Evolutionary conservation across 2,329 filamentous ascomycete genomes (phyloP), one percentile per base, ranked within the genome.

Genomic region (Purpureocillium lavendulum): DNA sequence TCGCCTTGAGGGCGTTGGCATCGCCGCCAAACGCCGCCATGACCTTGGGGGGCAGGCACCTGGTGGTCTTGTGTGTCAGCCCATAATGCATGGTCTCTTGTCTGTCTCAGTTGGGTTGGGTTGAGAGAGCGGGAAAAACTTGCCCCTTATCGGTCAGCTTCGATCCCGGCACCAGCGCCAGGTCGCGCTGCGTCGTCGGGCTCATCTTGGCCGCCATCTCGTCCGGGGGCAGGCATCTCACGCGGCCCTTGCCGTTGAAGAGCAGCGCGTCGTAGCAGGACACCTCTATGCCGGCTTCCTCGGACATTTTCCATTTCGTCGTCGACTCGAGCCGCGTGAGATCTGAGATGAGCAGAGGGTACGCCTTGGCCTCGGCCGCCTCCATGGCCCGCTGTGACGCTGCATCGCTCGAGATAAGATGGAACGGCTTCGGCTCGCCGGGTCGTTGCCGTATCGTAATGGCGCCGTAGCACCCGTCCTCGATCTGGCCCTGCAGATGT

Each of bases 261-360:
- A 82, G 56, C 12, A 83, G 60, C 0, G 75, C 70, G 49, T 81
- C 77, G 45, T 75, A 74, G 58, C 79, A 82, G 0, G 66, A 62
- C 16, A 64, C 63, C 40, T 76, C 71, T 8, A 75, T 56, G 4
- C 64, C 64, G 1, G 70, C 59, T 1, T 55, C 60, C 0, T 61
- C 28, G 3, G 69, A 64, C 13, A 71, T 61, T 4, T 70, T 59
- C 58, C 57, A 64, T 35, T 59, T 64, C 31, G 73, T 56, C 3
- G 63, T 53, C 0, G 75, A 79, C 0, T 70, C 73, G 9, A 73
- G 59, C 42, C 75, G 69, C 11, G 67, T 67, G 62, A 71, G 75
- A 46, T 83, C 79, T 1, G 70, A 67, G 3, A 82, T 56, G 4
- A 80, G 44, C 5, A 82, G 42, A 0, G 73, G 69, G 9, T 59